phyloP scores from a whole-genome alignment of 1,139 yeast genomes.

The Debaryomyces robertsiae region DNA sequence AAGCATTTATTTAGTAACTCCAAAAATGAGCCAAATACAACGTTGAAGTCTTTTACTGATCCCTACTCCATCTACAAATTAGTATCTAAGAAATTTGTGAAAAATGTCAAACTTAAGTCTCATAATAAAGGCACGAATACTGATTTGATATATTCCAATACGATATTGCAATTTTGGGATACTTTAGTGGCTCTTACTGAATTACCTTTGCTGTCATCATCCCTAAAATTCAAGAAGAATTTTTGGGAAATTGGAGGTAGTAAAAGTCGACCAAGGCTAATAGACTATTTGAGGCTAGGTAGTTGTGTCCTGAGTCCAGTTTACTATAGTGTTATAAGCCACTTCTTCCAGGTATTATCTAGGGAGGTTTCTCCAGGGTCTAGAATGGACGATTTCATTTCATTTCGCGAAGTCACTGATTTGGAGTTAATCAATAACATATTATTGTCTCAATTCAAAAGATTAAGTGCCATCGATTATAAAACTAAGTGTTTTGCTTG shows the following conservation, averaged over 20 bases:
- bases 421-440: constrained; percentile 20
- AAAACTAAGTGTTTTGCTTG: constrained; percentile 26
- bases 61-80: constrained; percentile 41
- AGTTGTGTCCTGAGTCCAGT: constrained; percentile 53
- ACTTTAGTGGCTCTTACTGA: constrained; percentile 45
- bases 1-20: constrained; percentile 21
- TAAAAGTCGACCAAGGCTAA: constrained; percentile 42
- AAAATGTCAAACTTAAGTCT: constrained; percentile 48
- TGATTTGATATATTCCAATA: constrained; percentile 42
- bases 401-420: constrained; percentile 22
- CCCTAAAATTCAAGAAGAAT: constrained; percentile 33
- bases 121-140: constrained; percentile 24
- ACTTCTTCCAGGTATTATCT: constrained; percentile 25
- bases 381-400: constrained; percentile 22
- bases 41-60: constrained; percentile 16
- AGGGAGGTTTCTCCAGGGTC: constrained; percentile 10
- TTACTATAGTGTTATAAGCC: constrained; percentile 40
- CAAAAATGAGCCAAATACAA: constrained; percentile 12
- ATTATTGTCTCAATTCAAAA: constrained; percentile 22
- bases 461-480: constrained; percentile 20
- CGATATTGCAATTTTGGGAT: constrained; percentile 52
- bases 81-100: constrained; percentile 52
- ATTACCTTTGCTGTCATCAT: constrained; percentile 20
- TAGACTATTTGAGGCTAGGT: constrained; percentile 52
- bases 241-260: constrained; percentile 57